Evolutionary conservation across 2,329 filamentous ascomycete genomes (phyloP), one percentile per base, ranked within the genome.

Genomic region (Pseudogymnoascus sp.): DNA sequence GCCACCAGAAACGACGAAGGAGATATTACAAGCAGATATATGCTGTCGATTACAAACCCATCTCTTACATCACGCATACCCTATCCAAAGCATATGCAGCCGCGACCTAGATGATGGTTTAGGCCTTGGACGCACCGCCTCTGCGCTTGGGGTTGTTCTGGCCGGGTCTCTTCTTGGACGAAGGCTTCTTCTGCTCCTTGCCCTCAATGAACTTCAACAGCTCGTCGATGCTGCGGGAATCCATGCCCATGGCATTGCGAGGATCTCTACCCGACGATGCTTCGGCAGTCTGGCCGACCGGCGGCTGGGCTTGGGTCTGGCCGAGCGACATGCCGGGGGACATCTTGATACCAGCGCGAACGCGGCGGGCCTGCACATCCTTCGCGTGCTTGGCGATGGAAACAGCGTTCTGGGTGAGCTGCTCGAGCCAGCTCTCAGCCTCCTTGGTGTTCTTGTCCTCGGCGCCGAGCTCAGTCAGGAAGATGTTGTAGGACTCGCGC

Each of bases 371-470:
- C 76, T 95, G 88, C 38, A 90, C 82, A 67, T 95, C 90, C 78
- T 96, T 96, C 65, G 91, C 89, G 72, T 96, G 92, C 80, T 96
- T 97, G 60, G 93, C 93, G 69, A 97, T 92, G 36, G 87, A 89
- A 42, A 99, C 95, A 50, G 95, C 95, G 71, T 96, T 97, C 76
- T 96, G 90, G 0, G 93, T 97, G 64, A 99, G 84, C 76, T 96
- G 93, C 77, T 96, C 91, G 23, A 97, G 85, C 95, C 95, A 99
- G 72, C 85, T 90, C 79, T 96, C 93, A 2, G 95, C 93, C 75
- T 99, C 95, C 80, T 96, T 97, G 67, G 95, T 99, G 80, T 99
- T 97, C 76, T 93, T 91, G 76, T 97, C 93, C 40, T 96, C 88
- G 1, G 92, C 81, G 28, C 95, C 95, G 4, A 99, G 87, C 72